phyloP scores from a whole-genome alignment of 2,329 filamentous ascomycete genomes.

The Cladosporium sp. region DNA sequence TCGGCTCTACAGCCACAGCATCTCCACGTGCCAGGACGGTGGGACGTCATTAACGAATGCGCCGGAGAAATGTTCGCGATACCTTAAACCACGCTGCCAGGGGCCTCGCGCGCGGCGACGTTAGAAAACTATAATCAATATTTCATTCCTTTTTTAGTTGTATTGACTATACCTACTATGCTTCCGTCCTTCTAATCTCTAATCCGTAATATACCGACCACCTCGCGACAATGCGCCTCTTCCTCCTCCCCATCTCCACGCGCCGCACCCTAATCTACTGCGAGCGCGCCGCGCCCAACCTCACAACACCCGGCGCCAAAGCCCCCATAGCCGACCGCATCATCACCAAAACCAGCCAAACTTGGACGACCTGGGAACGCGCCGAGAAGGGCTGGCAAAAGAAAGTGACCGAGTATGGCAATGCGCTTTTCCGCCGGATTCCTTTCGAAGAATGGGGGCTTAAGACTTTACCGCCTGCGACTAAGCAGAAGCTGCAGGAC shows the following conservation, averaged over 20 bases:
- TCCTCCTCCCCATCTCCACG: constrained; percentile 88
- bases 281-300: constrained; percentile 55
- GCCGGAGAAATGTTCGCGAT: too few species aligned
- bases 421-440: constrained; percentile 78
- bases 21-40: neutral
- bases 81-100: too few species aligned
- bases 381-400: constrained; percentile 73
- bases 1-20: neutral
- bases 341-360: constrained; percentile 65
- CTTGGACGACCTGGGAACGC: constrained; percentile 85
- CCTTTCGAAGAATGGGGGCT: constrained; percentile 97
- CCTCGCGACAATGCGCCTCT: constrained; percentile 64
- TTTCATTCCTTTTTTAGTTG: neutral
- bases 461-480: constrained; percentile 86
- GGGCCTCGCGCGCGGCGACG: neutral
- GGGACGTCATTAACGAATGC: neutral
- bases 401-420: constrained; percentile 79
- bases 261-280: constrained; percentile 89
- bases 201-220: neutral
- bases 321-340: constrained; percentile 64
- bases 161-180: neutral
- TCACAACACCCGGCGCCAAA: constrained; percentile 41
- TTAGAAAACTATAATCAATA: neutral
- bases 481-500: constrained; percentile 59
- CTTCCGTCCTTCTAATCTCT: neutral